A percentile compares a stretch with the other conserved stretches of the same genome.
Evolutionary conservation across 108 stramenopile genomes (phyloP).

Genomic region (Nannochloropsis gaditana): DNA sequence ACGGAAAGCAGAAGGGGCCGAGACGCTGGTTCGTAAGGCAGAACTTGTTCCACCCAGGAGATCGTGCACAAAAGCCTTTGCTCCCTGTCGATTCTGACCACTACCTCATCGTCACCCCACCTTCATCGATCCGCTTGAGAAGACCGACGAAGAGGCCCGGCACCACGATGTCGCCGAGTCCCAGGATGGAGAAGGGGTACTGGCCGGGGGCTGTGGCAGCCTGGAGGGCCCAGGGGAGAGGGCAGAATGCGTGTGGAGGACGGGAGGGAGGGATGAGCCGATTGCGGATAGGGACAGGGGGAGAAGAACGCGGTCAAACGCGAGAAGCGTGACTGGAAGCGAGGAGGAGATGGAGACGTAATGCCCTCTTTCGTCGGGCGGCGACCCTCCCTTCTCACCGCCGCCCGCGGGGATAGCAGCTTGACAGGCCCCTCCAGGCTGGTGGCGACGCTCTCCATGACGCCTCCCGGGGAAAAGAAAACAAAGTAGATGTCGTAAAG

Average conservation of each 20-base stretch:
- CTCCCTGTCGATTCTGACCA: background rate
- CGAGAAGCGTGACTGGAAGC: too few relatives aligned
- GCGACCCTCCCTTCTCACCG: background rate
- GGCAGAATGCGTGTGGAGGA: background rate
- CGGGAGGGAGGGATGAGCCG: slow-evolving; percentile 42
- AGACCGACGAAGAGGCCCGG: slow-evolving; percentile 58
- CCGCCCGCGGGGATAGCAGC: slow-evolving; percentile 34
- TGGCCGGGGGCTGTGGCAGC: background rate
- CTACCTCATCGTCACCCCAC: background rate
- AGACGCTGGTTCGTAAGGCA: background rate
- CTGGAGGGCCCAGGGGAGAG: background rate
- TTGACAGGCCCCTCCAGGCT: slow-evolving; percentile 60
- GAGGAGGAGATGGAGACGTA: background rate
- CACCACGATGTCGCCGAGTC: slow-evolving; percentile 62
- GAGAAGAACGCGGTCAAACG: too few relatives aligned
- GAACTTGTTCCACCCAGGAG: background rate
- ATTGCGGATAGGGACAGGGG: slow-evolving; percentile 37
- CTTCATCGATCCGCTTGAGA: slow-evolving; percentile 25
- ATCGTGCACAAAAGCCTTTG: background rate
- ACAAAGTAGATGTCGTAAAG: slow-evolving; percentile 65
- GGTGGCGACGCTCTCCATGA: slow-evolving; percentile 58
- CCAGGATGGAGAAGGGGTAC: slow-evolving; percentile 61
- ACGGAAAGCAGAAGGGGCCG: background rate
- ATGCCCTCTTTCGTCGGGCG: background rate
- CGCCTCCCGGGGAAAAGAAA: slow-evolving; percentile 13